Percentiles rank a stretch among this genome's conserved stretches.
These are phyloP conservation scores for Xanthoconium separans DNA, from an alignment of 1,284 basidiomycete genomes.

Conservation along the genomic window DNA sequence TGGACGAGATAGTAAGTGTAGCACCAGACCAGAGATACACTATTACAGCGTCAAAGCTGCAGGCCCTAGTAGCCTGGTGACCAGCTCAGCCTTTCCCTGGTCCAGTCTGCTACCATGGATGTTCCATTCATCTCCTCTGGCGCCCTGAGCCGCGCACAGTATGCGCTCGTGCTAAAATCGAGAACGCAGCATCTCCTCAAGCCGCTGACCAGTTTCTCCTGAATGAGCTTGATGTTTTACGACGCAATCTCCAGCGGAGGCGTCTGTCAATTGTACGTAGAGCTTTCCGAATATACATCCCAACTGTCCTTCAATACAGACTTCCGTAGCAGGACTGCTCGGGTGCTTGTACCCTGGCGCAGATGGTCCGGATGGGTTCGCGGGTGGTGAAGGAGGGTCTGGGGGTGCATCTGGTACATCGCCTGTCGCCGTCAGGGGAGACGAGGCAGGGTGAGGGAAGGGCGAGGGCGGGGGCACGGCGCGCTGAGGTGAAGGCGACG, in stretches of 20 bases:
- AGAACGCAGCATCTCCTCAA: slow-evolving; percentile 52
- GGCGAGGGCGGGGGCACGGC: too few relatives aligned
- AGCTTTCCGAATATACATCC: too few relatives aligned
- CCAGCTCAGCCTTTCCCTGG: not conserved
- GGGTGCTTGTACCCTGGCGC: too few relatives aligned
- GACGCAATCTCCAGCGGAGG: slow-evolving; percentile 46
- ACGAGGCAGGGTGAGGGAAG: too few relatives aligned
- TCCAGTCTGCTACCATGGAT: slow-evolving; percentile 47
- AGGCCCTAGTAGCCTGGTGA: not conserved
- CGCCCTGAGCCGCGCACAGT: slow-evolving; percentile 70
- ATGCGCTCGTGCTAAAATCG: slow-evolving; percentile 67
- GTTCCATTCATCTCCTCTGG: slow-evolving; percentile 74
- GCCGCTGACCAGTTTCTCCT: slow-evolving; percentile 58
- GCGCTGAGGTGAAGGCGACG: too few relatives aligned
- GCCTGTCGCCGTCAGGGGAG: too few relatives aligned
- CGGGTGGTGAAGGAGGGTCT: too few relatives aligned
- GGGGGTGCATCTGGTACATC: too few relatives aligned
- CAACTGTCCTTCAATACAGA: too few relatives aligned
- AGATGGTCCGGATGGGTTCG: too few relatives aligned
- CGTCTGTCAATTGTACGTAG: too few relatives aligned
- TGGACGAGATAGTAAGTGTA: not conserved
- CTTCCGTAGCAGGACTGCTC: too few relatives aligned
- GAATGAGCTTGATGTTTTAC: slow-evolving; percentile 57
- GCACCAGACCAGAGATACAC: slow-evolving; percentile 20
- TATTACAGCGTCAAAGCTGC: slow-evolving; percentile 7